Percentiles rank a stretch among this genome's conserved stretches.
Evolutionary conservation across 2,329 filamentous ascomycete species (phyloP).

Genomic region (Pyrenophora teres): DNA sequence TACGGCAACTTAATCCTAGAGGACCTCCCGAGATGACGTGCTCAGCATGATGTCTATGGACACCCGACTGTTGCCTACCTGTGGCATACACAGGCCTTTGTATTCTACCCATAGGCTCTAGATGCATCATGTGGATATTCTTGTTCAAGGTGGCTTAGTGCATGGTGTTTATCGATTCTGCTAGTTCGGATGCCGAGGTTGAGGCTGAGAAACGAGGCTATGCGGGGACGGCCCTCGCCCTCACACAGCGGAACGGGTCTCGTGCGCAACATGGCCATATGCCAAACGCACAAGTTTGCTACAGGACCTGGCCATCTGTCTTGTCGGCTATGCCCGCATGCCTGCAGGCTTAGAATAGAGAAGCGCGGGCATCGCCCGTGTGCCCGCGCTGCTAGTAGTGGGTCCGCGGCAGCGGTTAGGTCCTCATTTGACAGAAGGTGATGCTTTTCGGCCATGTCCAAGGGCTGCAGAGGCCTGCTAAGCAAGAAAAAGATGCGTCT

Average conservation of each 20-base stretch:
- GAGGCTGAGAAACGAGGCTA: slow-evolving; percentile 23
- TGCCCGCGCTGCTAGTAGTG: slow-evolving; percentile 2
- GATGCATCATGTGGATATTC: too few species aligned
- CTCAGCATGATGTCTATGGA: too few species aligned
- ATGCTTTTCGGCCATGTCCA: neutral
- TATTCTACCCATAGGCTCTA: too few species aligned
- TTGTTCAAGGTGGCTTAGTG: slow-evolving; percentile 8
- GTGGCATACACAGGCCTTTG: too few species aligned
- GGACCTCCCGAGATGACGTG: too few species aligned
- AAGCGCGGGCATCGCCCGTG: slow-evolving; percentile 8
- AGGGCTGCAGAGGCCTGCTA: neutral
- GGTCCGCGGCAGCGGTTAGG: slow-evolving; percentile 10
- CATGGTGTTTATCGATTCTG: slow-evolving; percentile 25
- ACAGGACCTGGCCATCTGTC: slow-evolving; percentile 6
- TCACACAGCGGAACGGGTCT: slow-evolving; percentile 11
- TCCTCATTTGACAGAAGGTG: slow-evolving; percentile 2
- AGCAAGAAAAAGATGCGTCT: slow-evolving; percentile 1
- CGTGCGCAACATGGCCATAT: slow-evolving; percentile 10
- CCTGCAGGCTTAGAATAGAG: slow-evolving; percentile 22
- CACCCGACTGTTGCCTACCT: too few species aligned
- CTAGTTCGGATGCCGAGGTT: slow-evolving; percentile 24
- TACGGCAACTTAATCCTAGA: too few species aligned
- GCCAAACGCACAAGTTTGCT: neutral
- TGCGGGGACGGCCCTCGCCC: slow-evolving; percentile 14
- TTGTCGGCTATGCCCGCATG: slow-evolving; percentile 17